A percentile compares a stretch with the other conserved stretches of the same genome.
Evolutionary conservation across 192 early-diverging fungal genomes (phyloP).

Genomic region (Allomyces macrogynus): DNA sequence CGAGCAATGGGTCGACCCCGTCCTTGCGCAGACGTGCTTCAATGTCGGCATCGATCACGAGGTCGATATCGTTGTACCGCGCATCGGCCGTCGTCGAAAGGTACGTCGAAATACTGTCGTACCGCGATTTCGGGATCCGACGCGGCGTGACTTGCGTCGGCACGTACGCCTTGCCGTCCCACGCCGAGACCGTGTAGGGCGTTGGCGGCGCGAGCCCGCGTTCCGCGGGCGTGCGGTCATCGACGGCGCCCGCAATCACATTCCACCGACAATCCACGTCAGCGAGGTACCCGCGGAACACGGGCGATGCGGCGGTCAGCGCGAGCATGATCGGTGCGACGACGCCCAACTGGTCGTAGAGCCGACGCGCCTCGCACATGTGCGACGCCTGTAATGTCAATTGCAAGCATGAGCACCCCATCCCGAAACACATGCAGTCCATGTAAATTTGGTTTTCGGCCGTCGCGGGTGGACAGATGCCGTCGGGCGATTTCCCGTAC

Average conservation of each 20-base stretch:
- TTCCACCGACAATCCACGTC: conserved; percentile 98
- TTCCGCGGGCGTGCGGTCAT: conserved; percentile 82
- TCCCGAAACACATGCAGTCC: conserved; percentile 97
- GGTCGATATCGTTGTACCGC: conserved; percentile 80
- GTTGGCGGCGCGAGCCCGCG: conserved; percentile 39
- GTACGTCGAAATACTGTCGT: conserved; percentile 84
- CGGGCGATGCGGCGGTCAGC: conserved; percentile 73
- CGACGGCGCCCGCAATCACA: conserved; percentile 78
- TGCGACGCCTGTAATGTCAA: conserved; percentile 93
- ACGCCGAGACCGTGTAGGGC: not conserved
- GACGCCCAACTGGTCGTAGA: conserved; percentile 88
- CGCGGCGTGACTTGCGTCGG: not conserved
- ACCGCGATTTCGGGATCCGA: conserved; percentile 79
- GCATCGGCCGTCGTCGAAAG: conserved; percentile 48
- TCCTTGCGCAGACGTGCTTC: conserved; percentile 45
- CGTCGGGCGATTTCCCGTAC: too few species aligned
- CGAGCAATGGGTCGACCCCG: conserved; percentile 71
- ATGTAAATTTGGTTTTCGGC: conserved; percentile 74
- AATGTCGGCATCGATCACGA: conserved; percentile 63
- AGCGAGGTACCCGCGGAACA: conserved; percentile 80
- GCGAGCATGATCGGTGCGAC: conserved; percentile 88
- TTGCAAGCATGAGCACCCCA: conserved; percentile 95
- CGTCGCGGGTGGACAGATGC: too few species aligned
- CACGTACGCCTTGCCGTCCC: not conserved
- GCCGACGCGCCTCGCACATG: conserved; percentile 68